Percentiles rank a stretch among this genome's conserved stretches.
These are phyloP conservation scores for Bacidia gigantensis DNA, from an alignment of 495 filamentous ascomycete species.

Conservation along the genomic window DNA sequence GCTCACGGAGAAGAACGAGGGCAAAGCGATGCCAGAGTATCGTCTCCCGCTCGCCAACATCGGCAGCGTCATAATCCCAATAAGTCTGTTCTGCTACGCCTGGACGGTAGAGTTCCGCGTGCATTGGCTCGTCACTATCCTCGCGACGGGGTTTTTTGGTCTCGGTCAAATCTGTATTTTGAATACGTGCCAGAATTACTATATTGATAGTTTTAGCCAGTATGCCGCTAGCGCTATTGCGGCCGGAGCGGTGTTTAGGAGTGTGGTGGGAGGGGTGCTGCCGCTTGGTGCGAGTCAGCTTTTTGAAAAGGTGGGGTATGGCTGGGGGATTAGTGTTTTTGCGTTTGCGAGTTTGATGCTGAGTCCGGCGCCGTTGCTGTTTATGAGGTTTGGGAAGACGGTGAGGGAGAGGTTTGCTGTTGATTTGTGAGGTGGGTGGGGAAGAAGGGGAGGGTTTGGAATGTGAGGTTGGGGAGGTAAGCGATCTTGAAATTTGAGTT, in stretches of 20 bases:
- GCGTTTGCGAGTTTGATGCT: constrained; percentile 39
- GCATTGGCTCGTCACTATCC: constrained; percentile 48
- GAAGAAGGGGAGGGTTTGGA: neutral
- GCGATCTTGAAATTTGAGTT: neutral
- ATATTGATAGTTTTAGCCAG: constrained; percentile 50
- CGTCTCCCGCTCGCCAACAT: constrained; percentile 37
- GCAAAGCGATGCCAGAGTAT: constrained; percentile 20
- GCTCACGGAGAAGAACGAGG: constrained; percentile 20
- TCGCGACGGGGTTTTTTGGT: constrained; percentile 44
- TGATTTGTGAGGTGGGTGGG: constrained; percentile 13
- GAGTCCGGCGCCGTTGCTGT: constrained; percentile 36
- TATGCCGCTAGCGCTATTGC: constrained; percentile 49
- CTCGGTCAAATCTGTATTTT: constrained; percentile 45
- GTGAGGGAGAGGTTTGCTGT: constrained; percentile 33
- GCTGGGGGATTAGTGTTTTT: constrained; percentile 44
- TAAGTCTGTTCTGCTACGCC: constrained; percentile 51
- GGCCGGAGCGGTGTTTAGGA: constrained; percentile 39
- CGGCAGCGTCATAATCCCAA: constrained; percentile 33
- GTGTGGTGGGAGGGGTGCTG: constrained; percentile 40
- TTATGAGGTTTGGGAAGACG: constrained; percentile 38
- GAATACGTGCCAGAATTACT: constrained; percentile 48
- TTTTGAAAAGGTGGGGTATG: constrained; percentile 37
- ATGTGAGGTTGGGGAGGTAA: neutral
- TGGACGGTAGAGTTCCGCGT: constrained; percentile 43
- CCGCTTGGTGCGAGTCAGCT: constrained; percentile 39